Base-by-base conservation (phyloP, 495 filamentous ascomycete species). In the Penicillium herquei region DNA sequence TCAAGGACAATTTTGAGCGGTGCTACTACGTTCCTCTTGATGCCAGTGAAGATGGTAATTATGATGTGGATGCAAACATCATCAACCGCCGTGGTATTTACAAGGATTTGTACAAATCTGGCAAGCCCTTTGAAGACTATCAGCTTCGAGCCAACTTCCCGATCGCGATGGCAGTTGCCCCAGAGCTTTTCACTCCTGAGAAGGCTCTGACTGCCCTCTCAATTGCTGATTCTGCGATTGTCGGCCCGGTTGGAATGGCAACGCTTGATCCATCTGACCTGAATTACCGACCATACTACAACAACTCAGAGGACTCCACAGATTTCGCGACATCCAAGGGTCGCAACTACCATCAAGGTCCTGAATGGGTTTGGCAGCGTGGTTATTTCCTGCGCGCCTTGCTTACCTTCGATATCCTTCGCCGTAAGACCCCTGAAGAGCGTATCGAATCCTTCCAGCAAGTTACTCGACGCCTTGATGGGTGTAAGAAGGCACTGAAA, bases 311-410 rank as follows among this genome's bases (percentile, higher is more conserved):
- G 67, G 95, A 99, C 70, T 90, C 84, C 10, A 83, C 80, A 35
- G 89, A 96, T 66, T 98, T 96, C 65, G 81, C 87, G 1, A 97
- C 91, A 0, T 84, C 87, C 52, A 98, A 98, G 63, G 95, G 95
- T 12, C 79, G 95, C 14, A 97, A 96, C 66, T 99, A 99, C 69
- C 95, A 99, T 68, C 94, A 98, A 70, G 95, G 95, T 1, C 95
- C 95, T 0, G 95, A 99, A 70, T 99, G 95, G 95, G 76, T 96
- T n/a, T 99, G 95, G 95, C 95, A 92, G 1, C 90, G 89, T 4
- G 95, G 95, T 7, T 99, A 89, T 79, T 98, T 93, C 77, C 78
- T 97, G 13, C 82, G 95, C 35, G 95, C 95, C 1, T 74, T 99
- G 52, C 76, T 98, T 49, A 87, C 89, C 68, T 97, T 98, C 65